phyloP scores from a whole-genome alignment of 108 stramenopile genomes.

The Fistulifera solaris region DNA sequence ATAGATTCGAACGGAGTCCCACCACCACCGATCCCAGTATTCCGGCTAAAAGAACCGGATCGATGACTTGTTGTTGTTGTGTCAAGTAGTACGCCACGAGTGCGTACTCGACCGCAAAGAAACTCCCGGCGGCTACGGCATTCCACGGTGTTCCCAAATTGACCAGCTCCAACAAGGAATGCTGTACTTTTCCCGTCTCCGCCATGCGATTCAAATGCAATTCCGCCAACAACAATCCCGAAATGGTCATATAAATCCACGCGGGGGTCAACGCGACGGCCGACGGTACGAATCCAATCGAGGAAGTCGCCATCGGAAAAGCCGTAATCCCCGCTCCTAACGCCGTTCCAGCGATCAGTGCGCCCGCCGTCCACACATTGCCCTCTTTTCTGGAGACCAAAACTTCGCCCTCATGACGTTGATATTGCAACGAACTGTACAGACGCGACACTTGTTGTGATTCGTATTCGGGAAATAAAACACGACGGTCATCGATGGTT shows the following conservation, averaged over 20 bases:
- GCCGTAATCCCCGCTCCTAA: slow-evolving; percentile 41
- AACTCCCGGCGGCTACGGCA: slow-evolving; percentile 28
- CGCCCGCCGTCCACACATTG: slow-evolving; percentile 33
- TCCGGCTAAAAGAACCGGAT: slow-evolving; percentile 10
- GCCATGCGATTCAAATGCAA: slow-evolving; percentile 37
- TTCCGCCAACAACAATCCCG: too few relatives aligned
- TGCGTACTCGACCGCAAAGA: slow-evolving; percentile 48
- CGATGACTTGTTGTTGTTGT: slow-evolving; percentile 41
- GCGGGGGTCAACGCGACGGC: slow-evolving; percentile 29
- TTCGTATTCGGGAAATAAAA: slow-evolving; percentile 28
- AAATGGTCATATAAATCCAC: slow-evolving; percentile 67
- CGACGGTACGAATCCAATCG: slow-evolving; percentile 42
- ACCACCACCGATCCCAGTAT: slow-evolving; percentile 6
- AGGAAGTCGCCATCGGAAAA: slow-evolving; percentile 39
- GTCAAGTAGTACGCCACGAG: slow-evolving; percentile 51
- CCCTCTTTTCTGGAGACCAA: too few relatives aligned
- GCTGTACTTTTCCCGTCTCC: slow-evolving; percentile 22
- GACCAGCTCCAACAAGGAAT: slow-evolving; percentile 33
- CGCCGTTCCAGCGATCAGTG: slow-evolving; percentile 37
- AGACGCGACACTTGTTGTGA: slow-evolving; percentile 33
- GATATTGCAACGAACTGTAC: neutral
- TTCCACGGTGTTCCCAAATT: slow-evolving; percentile 16
- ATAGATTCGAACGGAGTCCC: neutral
- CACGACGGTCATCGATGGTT: too few relatives aligned
- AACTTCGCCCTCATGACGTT: too few relatives aligned